These are phyloP conservation scores for Paraconiothyrium brasiliense DNA, from an alignment of 2,329 filamentous ascomycete genomes.

Conservation along the genomic window DNA sequence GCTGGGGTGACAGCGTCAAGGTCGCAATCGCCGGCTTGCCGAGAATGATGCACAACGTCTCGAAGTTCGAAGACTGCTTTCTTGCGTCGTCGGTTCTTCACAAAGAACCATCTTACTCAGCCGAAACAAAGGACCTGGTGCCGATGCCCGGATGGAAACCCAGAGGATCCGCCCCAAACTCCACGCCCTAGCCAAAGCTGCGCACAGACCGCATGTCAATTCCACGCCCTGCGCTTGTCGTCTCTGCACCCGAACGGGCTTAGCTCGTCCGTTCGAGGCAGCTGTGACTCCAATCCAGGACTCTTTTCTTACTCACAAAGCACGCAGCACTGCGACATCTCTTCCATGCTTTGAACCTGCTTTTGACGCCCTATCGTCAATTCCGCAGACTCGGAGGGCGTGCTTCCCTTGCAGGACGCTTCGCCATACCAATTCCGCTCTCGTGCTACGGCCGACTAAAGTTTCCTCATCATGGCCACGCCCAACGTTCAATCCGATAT, in stretches of 20 bases:
- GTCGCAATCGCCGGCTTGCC: background rate
- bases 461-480: conserved; percentile 35
- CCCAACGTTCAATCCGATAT: conserved; percentile 42
- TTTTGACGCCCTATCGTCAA: conserved; percentile 9
- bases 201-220: conserved; percentile 16
- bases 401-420: conserved; percentile 11
- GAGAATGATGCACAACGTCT: background rate
- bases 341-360: background rate
- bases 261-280: background rate
- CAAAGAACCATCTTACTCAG: background rate
- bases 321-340: conserved; percentile 8
- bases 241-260: conserved; percentile 4
- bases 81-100: background rate
- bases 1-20: background rate
- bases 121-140: background rate
- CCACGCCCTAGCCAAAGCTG: background rate
- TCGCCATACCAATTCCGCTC: background rate
- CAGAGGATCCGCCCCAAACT: background rate
- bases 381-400: conserved; percentile 5
- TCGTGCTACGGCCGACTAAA: conserved; percentile 10
- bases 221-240: conserved; percentile 15
- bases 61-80: background rate
- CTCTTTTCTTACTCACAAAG: conserved; percentile 10
- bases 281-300: conserved; percentile 7
- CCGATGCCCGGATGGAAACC: conserved; percentile 1